A percentile compares a stretch with the other conserved stretches of the same genome.
Evolutionary conservation across 306 rosid genomes (phyloP).

Genomic region (Lupinus albus): DNA sequence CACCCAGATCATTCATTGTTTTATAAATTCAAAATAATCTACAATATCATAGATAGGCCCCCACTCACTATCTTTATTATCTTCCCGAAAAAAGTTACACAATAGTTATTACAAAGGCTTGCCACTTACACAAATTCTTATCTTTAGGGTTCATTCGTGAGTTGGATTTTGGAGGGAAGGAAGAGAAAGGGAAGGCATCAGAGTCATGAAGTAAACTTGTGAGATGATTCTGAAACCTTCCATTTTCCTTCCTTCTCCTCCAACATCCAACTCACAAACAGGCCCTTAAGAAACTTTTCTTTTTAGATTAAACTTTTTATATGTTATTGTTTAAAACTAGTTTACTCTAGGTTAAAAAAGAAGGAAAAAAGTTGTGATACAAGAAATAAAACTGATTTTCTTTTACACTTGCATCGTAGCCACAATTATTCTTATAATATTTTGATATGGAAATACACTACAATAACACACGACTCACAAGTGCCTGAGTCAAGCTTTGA

Average conservation of each 20-base stretch:
- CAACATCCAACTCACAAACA: no score
- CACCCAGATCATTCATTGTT: conserved; percentile 13
- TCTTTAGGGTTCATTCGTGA: no score
- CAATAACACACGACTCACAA: background rate
- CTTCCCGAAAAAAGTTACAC: background rate
- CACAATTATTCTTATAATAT: background rate
- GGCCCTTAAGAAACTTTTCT: no score
- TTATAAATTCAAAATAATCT: conserved; percentile 15
- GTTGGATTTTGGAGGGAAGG: no score
- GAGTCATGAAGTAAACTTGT: no score
- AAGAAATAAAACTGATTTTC: background rate
- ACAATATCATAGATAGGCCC: conserved; percentile 5
- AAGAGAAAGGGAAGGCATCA: no score
- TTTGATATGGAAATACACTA: background rate
- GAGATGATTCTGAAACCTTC: no score
- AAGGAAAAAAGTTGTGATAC: background rate
- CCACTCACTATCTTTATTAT: background rate
- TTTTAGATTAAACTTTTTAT: background rate
- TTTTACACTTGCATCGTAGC: background rate
- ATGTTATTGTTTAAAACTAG: background rate
- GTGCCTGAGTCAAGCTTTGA: background rate
- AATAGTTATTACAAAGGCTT: background rate
- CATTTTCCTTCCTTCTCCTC: no score
- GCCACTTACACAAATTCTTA: background rate
- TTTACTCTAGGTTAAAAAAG: conserved; percentile 1